Conservation (phyloP, 73 alveolate genomes). For the Tetrahymena malaccensis region DNA sequence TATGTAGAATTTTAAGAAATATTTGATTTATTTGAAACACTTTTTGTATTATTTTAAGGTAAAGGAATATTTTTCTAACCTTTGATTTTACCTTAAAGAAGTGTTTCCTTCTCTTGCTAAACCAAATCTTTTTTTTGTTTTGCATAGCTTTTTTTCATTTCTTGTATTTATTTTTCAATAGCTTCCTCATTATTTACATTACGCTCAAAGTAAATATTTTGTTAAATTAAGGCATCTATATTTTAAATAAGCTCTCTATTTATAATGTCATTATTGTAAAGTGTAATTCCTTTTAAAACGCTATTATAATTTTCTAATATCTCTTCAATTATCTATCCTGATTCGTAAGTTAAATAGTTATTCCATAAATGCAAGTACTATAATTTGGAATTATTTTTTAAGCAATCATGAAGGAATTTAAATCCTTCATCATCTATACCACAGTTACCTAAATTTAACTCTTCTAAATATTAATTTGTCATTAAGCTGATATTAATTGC, state of each 20-base stretch:
- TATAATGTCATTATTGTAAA: background rate
- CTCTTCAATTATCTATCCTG: background rate
- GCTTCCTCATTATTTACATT: background rate
- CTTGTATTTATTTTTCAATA: background rate
- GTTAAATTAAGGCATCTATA: background rate
- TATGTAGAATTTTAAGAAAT: background rate
- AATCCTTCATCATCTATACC: background rate
- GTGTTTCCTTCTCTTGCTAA: background rate
- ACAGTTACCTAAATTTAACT: background rate
- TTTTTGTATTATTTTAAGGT: background rate
- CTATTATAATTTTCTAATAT: background rate
- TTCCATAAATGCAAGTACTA: background rate
- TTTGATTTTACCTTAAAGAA: background rate
- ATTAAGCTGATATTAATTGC: background rate
- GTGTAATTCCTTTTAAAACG: background rate
- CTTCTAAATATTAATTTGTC: background rate
- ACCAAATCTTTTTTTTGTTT: background rate
- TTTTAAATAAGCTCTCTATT: background rate
- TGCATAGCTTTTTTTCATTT: background rate
- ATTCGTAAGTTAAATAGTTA: background rate
- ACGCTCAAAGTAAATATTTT: background rate
- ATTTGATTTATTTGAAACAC: background rate
- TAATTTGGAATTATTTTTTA: background rate
- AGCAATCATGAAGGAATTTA: background rate
- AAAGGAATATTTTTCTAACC: background rate